Evolutionary conservation across 768 basidiomycete genomes (phyloP).

Genomic region (Boletus tylopilopsis): DNA sequence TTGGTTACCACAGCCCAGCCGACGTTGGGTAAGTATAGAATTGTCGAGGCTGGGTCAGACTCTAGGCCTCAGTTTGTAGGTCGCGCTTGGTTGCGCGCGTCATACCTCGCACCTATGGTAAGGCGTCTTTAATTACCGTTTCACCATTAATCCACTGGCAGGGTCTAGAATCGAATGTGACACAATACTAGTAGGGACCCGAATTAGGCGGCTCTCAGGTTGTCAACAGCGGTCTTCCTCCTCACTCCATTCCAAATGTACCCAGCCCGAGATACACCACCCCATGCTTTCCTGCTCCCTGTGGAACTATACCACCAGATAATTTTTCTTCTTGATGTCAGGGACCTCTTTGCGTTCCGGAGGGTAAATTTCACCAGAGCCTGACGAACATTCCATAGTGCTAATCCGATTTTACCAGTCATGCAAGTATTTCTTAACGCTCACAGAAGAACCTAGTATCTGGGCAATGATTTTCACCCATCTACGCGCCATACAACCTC

Average conservation of each 20-base stretch:
- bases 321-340: conserved; percentile 11
- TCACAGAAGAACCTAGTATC: conserved; percentile 16
- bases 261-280: background rate
- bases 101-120: too few relatives aligned
- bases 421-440: conserved; percentile 17
- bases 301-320: conserved; percentile 18
- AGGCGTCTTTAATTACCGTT: too few relatives aligned
- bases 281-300: conserved; percentile 4
- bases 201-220: too few relatives aligned
- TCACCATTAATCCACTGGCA: too few relatives aligned
- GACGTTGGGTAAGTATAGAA: too few relatives aligned
- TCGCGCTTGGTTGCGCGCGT: too few relatives aligned
- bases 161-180: too few relatives aligned
- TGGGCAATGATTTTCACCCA: conserved; percentile 18
- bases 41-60: too few relatives aligned
- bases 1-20: too few relatives aligned
- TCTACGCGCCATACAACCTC: conserved; percentile 10
- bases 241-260: background rate
- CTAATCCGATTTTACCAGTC: conserved; percentile 14
- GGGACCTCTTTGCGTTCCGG: conserved; percentile 16
- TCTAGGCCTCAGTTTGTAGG: too few relatives aligned
- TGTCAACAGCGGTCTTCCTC: too few relatives aligned
- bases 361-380: conserved; percentile 3
- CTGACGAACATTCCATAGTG: background rate
- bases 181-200: too few relatives aligned